Evolutionary conservation across 495 filamentous ascomycete genomes (phyloP), one percentile per base, ranked within the genome.

Genomic region (Neurospora sp.): DNA sequence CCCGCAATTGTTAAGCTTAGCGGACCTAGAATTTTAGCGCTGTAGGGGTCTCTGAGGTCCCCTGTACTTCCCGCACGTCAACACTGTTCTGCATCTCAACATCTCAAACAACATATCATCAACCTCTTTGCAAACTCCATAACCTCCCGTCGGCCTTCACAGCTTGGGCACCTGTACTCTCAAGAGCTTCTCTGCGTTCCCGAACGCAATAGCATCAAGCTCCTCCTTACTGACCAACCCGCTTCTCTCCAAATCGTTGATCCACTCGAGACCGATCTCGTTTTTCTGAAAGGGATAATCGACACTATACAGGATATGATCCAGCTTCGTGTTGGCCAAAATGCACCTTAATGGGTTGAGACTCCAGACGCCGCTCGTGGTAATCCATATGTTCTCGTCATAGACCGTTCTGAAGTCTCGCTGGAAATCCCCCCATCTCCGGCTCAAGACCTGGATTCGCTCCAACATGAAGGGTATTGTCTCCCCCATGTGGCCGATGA

Each of bases 401-500:
- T 89, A 91, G 71, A 90, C 89, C 19, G 89, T 83, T 48, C 81
- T 79, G 75, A 91, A 88, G 31, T 84, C 86, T 79, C 84, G 82
- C 75, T 83, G 82, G 48, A 79, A 75, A 71, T 87, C 83, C 73
- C 85, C 84, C 74, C 85, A 83, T 39, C 84, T 80, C 69, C 85
- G 81, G 31, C 85, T 85, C 83, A 86, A 85, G 72, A 85, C 83
- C 69, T 85, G 80, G 48, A 89, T 88, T 13, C 90, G 84, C 79
- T 87, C 88, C 73, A 92, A 81, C 78, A 90, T 88, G 74, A 90
- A 91, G 1, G 90, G 90, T 21, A 91, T 80, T 73, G 87, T 84
- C 79, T 92, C 89, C 9, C 90, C 90, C 76, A 90, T 82, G 77
- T 92, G 90, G 4, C 90, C 89, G n/a, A 92, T 79, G 71, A 92